Base-by-base conservation (phyloP, 805 yeast species). In the Jamesozyma lodderae region DNA sequence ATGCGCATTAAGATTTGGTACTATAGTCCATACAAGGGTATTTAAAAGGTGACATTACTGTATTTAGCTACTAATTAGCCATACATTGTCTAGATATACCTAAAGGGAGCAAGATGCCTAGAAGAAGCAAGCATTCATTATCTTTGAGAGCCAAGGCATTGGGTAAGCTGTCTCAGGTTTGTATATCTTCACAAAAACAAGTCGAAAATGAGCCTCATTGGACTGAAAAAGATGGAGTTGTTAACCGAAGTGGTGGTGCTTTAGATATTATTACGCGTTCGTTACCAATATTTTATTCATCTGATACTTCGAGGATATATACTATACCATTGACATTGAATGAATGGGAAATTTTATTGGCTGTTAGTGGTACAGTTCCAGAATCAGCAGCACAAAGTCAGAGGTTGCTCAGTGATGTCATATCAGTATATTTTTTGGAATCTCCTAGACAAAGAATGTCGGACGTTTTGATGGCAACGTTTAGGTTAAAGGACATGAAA, bases 261-360 rank as follows among this genome's bases (percentile, higher is more conserved):
- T 22, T 54, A 11, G 43, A 46, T 8, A 33, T 48, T 14, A 33
- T 57, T 17, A 38, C 52, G 4, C 55, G 47, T 29, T 46, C 56
- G 1, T 41, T 58, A 26, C 63, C 63, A 3, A 42, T 54, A 6
- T 49, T 46, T 25, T 54, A 54, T 31, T 50, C 60, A 1, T 45
- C 53, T 1, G 41, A 55, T 21, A 40, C 45, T 1, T 42, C 55
- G 1, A 53, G 53, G 33, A 35, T 59, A 6, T 54, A 52, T 25
- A 51, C 60, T 4, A 67, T 69, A 14, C 71, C 74, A 13, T 63
- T 74, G 42, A 59, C 74, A 2, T 58, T 66, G 28, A 72, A 69
- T 41, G 81, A 77, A 43, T 66, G 70, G 52, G 82, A 77, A 47
- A 67, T 73, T 10, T 54, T 77, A 36, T 39, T 70, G 29, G 74